Evolutionary conservation across 306 rosid genomes (phyloP), one percentile per base, ranked within the genome.

Genomic region (Alnus glutinosa): DNA sequence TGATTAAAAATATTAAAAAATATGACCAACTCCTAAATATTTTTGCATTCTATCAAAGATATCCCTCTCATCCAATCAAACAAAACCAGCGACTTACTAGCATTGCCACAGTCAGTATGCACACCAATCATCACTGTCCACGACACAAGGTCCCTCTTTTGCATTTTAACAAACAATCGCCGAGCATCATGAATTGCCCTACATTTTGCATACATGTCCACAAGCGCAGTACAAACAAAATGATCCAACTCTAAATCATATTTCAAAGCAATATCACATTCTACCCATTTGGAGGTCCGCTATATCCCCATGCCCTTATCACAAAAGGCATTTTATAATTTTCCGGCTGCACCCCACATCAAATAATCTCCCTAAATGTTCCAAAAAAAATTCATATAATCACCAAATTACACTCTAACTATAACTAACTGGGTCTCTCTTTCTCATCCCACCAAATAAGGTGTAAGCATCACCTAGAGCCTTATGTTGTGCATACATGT

Each of bases 111-210:
- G 74, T 89, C 91, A 4, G 90, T 89, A 82, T 80, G 86, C 16
- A 81, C 87, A 16, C 92, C 90, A 58, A 93, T 85, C 97, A 92
- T 87, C 75, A 92, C 92, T 0, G 91, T 93, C 97, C 97, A 93
- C 2, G 86, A 81, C 49, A 91, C 89, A 42, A 87, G 89, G 75
- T 90, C 92, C 76, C 86, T 93, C 11, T 76, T 58, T 9, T 13
- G 79, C 95, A 93, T 86, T 75, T 84, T 76, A 57, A 86, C 92
- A 55, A 93, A 93, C 87, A 93, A 9, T 28, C 55, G 68, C 4
- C 74, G 81, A 3, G 91, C 93, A 75, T 86, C 92, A 62, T 84
- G 89, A 15, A 87, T 80, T 30, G 59, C 86, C 75, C n/a, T 55
- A 14, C 92, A 91, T 81, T 85, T 90, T 1, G 87, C 90, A 83